Evolutionary conservation across 2,329 filamentous ascomycete species (phyloP).

Genomic region (Phaeophleospora eucalypticola): DNA sequence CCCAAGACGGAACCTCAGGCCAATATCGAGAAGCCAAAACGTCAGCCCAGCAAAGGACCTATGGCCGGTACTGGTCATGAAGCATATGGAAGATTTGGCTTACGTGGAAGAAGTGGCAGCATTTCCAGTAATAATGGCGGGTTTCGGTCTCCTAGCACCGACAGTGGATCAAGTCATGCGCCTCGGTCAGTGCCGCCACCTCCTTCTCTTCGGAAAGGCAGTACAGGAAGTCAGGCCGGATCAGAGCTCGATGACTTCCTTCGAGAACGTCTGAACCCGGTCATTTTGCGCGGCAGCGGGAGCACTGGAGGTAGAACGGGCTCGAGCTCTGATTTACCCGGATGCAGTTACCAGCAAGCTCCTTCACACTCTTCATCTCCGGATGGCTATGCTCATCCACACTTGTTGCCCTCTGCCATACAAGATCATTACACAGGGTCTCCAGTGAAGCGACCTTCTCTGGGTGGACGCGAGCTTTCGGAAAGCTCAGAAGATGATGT

Average conservation of each 20-base stretch:
- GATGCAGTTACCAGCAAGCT: conserved; percentile 6
- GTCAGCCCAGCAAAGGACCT: conserved; percentile 66
- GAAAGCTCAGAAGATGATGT: conserved; percentile 27
- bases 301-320: conserved; percentile 31
- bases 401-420: conserved; percentile 31
- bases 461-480: conserved; percentile 15
- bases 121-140: conserved; percentile 48
- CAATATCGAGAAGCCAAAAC: conserved; percentile 54
- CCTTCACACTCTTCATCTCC: conserved; percentile 22
- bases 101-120: conserved; percentile 62
- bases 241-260: conserved; percentile 45
- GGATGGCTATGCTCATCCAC: conserved; percentile 21
- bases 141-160: conserved; percentile 44
- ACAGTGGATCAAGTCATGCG: conserved; percentile 36
- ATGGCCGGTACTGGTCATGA: conserved; percentile 92
- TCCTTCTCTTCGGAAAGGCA: conserved; percentile 39
- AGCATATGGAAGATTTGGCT: conserved; percentile 67
- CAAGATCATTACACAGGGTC: conserved; percentile 8
- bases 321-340: conserved; percentile 14
- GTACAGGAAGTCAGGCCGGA: conserved; percentile 39
- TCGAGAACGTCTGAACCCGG: conserved; percentile 42
- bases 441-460: conserved; percentile 10
- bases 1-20: conserved; percentile 56
- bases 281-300: conserved; percentile 43
- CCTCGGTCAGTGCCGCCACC: conserved; percentile 17